Conservation (phyloP, 495 filamentous ascomycete genomes). For the Talaromyces borbonicus region DNA sequence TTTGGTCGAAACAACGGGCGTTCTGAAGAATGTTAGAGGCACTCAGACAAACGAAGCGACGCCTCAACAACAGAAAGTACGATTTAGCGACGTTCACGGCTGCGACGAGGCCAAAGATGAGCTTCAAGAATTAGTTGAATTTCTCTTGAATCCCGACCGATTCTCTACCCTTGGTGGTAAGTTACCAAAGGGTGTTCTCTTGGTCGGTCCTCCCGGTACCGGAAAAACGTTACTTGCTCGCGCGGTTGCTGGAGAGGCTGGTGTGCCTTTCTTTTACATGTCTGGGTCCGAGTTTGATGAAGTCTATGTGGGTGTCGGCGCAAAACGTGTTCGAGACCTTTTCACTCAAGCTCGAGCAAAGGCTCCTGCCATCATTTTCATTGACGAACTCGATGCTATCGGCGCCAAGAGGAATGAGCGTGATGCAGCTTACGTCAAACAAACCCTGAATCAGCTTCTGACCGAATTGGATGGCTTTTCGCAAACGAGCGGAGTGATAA, state of each 20-base stretch:
- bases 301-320: slow-evolving; percentile 95
- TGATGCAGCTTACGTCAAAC: slow-evolving; percentile 93
- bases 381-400: slow-evolving; percentile 94
- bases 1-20: slow-evolving; percentile 64
- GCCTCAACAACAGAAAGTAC: slow-evolving; percentile 78
- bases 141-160: slow-evolving; percentile 80
- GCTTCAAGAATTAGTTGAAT: slow-evolving; percentile 92
- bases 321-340: slow-evolving; percentile 95
- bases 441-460: slow-evolving; percentile 93
- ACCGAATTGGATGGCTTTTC: slow-evolving; percentile 98
- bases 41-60: slow-evolving; percentile 70
- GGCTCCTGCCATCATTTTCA: slow-evolving; percentile 93
- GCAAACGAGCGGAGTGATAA: slow-evolving; percentile 85
- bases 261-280: slow-evolving; percentile 99
- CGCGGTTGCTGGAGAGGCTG: slow-evolving; percentile 92
- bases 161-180: slow-evolving; percentile 92
- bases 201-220: slow-evolving; percentile 93
- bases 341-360: slow-evolving; percentile 81
- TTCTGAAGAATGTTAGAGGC: slow-evolving; percentile 67
- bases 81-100: slow-evolving; percentile 91
- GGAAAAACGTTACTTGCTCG: slow-evolving; percentile 97
- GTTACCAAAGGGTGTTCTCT: slow-evolving; percentile 88
- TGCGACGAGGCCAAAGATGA: slow-evolving; percentile 98
- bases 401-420: slow-evolving; percentile 87
- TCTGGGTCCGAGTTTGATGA: slow-evolving; percentile 98